A percentile compares a stretch with the other conserved stretches of the same genome.
Conservation (phyloP, 2,329 filamentous ascomycete genomes). For the Fusarium nisikadoi region DNA sequence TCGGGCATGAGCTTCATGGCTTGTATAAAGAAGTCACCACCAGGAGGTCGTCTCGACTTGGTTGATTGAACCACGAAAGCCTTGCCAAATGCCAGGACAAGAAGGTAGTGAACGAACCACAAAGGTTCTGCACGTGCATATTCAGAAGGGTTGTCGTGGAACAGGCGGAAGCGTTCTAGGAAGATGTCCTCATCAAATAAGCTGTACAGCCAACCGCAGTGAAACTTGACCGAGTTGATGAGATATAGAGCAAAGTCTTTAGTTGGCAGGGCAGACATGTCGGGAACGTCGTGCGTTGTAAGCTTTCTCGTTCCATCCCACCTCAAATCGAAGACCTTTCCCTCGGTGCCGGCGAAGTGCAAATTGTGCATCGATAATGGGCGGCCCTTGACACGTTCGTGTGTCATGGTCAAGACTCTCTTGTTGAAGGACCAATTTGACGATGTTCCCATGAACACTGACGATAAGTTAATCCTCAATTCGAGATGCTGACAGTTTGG, state of each 20-base stretch:
- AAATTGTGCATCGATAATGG: constrained; percentile 24
- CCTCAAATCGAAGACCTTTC: constrained; percentile 27
- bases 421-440: constrained; percentile 39
- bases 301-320: constrained; percentile 22
- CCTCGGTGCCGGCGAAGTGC: constrained; percentile 25
- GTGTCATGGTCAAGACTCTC: constrained; percentile 34
- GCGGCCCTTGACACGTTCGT: constrained; percentile 27
- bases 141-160: constrained; percentile 15
- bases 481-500: too few relatives aligned
- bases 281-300: not conserved
- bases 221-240: constrained; percentile 38
- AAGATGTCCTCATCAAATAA: constrained; percentile 35
- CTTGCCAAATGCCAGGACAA: constrained; percentile 35
- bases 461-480: not conserved
- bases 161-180: constrained; percentile 26
- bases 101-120: constrained; percentile 38
- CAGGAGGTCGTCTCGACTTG: constrained; percentile 29
- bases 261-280: constrained; percentile 14
- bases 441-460: constrained; percentile 36
- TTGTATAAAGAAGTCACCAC: constrained; percentile 28
- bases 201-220: constrained; percentile 30
- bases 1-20: constrained; percentile 39
- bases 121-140: constrained; percentile 6
- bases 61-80: constrained; percentile 34
- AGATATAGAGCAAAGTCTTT: constrained; percentile 37